Evolutionary conservation across 768 basidiomycete genomes (phyloP), one percentile per base, ranked within the genome.

Genomic region (Tylopilus subfusipes): DNA sequence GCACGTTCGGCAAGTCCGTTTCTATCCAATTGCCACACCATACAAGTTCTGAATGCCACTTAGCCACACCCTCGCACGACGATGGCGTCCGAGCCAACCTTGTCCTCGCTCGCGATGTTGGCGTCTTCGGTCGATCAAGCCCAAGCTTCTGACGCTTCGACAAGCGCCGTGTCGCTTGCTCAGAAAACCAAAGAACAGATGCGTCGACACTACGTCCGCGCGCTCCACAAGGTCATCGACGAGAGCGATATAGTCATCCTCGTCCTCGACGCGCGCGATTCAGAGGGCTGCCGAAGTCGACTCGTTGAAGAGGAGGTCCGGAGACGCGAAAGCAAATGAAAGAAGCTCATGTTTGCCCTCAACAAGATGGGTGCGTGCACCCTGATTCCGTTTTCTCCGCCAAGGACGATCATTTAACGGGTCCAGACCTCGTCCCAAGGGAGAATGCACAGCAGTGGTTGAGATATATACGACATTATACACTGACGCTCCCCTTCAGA

Each of bases 321-420:
- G 42, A 76, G 91, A 58, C 78, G 90, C 33, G 93, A 95, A 67
- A 76, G 75, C 22, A 90, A 96, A 58, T 90, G 94, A 9, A 99
- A 99, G 77, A 90, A 85, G 67, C 74, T 98, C 29, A 84, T 99
- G 2, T 92, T 93, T 50, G 92, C 98, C 3, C 69, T 99, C n/a
- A 98, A 98, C 71, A 98, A 99, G 75, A 89, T 97, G 53, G 96
- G 96, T 93, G 56, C 53, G 85, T n/a, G 49, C n/a, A n/a, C n/a
- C n/a, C n/a, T n/a, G n/a, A n/a, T n/a, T n/a, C n/a, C n/a, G n/a
- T n/a, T n/a, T n/a, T 13, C 4, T 1, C 12, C 6, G 33, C 13
- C 33, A 16, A 16, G 14, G 33, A 34, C 33, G 11, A 8, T 19
- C 18, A n/a, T 29, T 2, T 25, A 46, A 3, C 14, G 16, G 14